Evolutionary conservation across 2,329 filamentous ascomycete genomes (phyloP), one percentile per base, ranked within the genome.

Genomic region (Beauveria medogensis): DNA sequence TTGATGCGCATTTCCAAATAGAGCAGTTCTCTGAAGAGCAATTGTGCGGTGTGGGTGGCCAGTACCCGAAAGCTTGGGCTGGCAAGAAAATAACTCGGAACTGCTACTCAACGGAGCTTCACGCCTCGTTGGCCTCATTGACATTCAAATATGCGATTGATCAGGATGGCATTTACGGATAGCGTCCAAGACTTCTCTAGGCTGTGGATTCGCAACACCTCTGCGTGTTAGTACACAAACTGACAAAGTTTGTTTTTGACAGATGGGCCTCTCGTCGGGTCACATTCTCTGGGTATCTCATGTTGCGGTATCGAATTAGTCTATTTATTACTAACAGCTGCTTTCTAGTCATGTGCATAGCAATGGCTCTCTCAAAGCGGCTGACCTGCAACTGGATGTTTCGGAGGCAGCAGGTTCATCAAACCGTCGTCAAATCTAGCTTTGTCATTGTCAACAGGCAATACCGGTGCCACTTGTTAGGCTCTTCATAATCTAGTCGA

Each of bases 401-500:
- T 48, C 43, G 3, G 41, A 28, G 22, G 30, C 34, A 20, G 10
- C 16, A 16, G 22, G 7, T 28, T 40, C 34, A 10, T 48, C 55
- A 40, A 55, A 4, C 28, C 30, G 37, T 40, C 50, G 12, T 47
- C 5, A 5, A 9, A 51, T 24, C 24, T 26, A 18, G 34, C 47
- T 10, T 50, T 14, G 16, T 14, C 18, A n/a, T 14, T 26, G 30
- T 40, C 43, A 56, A 22, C 22, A 20, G 40, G 20, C 3, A 30
- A 8, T 28, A 10, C 18, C 2, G 5, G 10, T 41, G 46, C 22
- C 5, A 22, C 3, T 41, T n/a, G n/a, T 10, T 34, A 12, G 14
- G 34, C 28, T 8, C 12, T 16, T 37, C 24, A 18, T 52, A 40
- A 12, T 47, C 46, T 63, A 70, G 56, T 70, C 68, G 30, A 67